Conservation (phyloP, 352 stramenopile species). For the Globisporangium apiculatum region DNA sequence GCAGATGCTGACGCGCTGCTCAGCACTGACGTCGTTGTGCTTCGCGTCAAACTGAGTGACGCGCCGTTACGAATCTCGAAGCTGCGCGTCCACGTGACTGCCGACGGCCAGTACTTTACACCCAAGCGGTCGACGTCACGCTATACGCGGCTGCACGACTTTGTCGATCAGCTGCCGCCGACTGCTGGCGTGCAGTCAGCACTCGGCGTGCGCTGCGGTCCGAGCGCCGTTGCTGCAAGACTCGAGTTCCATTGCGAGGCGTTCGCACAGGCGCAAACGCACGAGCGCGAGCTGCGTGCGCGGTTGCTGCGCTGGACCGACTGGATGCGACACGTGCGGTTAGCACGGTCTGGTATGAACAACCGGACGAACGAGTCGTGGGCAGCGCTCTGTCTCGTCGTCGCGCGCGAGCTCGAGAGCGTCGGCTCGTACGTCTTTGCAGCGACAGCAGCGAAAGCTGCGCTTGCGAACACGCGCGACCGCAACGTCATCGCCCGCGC, state of each 20-base stretch:
- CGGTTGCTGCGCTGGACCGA: constrained; percentile 22
- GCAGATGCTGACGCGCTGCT: background rate
- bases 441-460: constrained; percentile 17
- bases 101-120: constrained; percentile 19
- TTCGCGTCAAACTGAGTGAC: constrained; percentile 43
- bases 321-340: constrained; percentile 21
- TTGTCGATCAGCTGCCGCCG: constrained; percentile 29
- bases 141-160: constrained; percentile 37
- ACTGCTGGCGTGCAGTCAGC: constrained; percentile 28
- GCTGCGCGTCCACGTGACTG: constrained; percentile 27
- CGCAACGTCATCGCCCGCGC: constrained; percentile 15
- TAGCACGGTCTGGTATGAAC: no score
- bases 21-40: background rate
- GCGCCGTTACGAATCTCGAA: constrained; percentile 29
- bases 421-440: constrained; percentile 31
- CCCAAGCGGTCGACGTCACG: constrained; percentile 14
- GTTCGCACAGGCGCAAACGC: no score
- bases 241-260: no score
- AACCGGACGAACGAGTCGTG: constrained; percentile 26
- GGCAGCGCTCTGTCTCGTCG: constrained; percentile 28
- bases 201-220: constrained; percentile 23
- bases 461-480: constrained; percentile 20
- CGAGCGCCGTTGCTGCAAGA: no score
- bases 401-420: constrained; percentile 28
- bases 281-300: background rate